Conservation (phyloP, 2,329 filamentous ascomycete genomes). For the Aphanoascus verrucosus region DNA sequence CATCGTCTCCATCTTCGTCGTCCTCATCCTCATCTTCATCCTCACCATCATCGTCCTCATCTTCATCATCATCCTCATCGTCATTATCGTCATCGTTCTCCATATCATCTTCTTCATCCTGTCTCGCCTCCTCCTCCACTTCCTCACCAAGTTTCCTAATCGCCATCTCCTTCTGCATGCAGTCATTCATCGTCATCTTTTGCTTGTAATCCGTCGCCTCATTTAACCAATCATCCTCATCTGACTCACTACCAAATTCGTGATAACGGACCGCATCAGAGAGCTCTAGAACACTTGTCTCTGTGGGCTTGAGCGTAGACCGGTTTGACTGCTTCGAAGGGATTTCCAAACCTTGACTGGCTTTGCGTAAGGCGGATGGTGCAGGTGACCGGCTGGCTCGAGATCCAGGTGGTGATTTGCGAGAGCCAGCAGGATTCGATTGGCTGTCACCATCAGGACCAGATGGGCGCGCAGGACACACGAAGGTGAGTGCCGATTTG, state of each 20-base stretch:
- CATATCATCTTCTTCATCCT: conserved; percentile 57
- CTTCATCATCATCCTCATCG: conserved; percentile 52
- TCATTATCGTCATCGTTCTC: conserved; percentile 39
- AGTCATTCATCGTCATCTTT: conserved; percentile 81
- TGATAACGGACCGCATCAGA: conserved; percentile 54
- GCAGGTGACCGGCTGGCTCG: conserved; percentile 34
- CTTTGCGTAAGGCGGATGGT: conserved; percentile 17
- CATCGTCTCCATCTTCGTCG: conserved; percentile 36
- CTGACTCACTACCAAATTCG: conserved; percentile 76
- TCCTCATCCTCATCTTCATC: conserved; percentile 54
- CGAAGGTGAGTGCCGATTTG: conserved; percentile 39
- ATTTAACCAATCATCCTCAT: conserved; percentile 85
- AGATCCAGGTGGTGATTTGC: conserved; percentile 19
- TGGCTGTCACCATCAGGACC: conserved; percentile 15
- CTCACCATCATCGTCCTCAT: conserved; percentile 44
- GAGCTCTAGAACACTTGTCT: conserved; percentile 29
- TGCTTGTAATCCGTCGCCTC: conserved; percentile 52
- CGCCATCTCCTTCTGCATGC: conserved; percentile 75
- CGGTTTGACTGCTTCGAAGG: not conserved
- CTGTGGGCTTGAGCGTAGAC: not conserved
- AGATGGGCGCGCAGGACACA: conserved; percentile 33
- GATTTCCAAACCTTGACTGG: not conserved
- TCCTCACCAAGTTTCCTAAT: conserved; percentile 80
- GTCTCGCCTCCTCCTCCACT: conserved; percentile 75
- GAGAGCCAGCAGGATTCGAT: conserved; percentile 21